phyloP scores from a whole-genome alignment of 2,329 filamentous ascomycete species.

The Akanthomyces muscarius region DNA sequence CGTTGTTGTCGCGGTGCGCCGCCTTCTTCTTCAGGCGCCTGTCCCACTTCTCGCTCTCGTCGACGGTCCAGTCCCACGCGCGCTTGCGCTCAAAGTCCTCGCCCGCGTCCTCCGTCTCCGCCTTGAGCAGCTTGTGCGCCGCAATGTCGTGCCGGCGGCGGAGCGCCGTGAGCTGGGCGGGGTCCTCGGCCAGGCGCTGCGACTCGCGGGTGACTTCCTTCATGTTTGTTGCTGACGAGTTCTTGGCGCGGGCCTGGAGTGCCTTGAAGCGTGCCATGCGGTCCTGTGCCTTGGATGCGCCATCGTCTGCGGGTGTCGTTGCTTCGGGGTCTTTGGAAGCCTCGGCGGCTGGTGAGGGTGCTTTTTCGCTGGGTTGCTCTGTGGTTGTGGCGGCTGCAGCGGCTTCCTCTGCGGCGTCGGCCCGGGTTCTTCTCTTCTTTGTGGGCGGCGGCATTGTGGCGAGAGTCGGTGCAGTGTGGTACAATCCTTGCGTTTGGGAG shows the following conservation, averaged over 20 bases:
- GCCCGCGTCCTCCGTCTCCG: conserved; percentile 77
- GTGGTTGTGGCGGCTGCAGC: conserved; percentile 17
- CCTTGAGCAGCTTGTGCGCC: conserved; percentile 88
- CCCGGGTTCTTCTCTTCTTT: conserved; percentile 42
- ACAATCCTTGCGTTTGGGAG: background rate
- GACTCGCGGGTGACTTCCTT: conserved; percentile 82
- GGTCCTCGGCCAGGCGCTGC: conserved; percentile 73
- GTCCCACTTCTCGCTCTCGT: conserved; percentile 94
- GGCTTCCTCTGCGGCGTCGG: conserved; percentile 18
- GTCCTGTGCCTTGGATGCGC: conserved; percentile 53
- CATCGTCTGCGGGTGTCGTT: conserved; percentile 13
- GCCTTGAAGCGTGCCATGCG: conserved; percentile 81
- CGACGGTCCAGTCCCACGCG: conserved; percentile 97
- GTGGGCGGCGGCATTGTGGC: conserved; percentile 36
- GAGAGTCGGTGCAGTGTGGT: background rate
- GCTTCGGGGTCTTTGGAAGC: conserved; percentile 18
- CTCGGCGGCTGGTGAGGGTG: background rate
- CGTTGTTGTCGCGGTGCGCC: conserved; percentile 74
- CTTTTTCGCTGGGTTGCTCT: conserved; percentile 19
- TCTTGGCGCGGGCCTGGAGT: conserved; percentile 75
- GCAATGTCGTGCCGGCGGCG: conserved; percentile 83
- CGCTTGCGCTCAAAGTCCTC: conserved; percentile 97
- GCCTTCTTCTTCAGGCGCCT: conserved; percentile 82
- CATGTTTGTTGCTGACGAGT: conserved; percentile 68
- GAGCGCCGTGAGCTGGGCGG: conserved; percentile 71